These are phyloP conservation scores for Cucumis sativus DNA, from an alignment of 306 rosid genomes.

Conservation along the genomic window Cucumber_9930_V3 NC_026660.2:2370501-2371000, in stretches of 20 bases:
- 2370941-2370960: neutral
- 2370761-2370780: neutral
- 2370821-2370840: neutral
- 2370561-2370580: neutral
- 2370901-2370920: neutral
- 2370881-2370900: conserved; percentile 1
- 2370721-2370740: neutral
- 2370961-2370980: neutral
- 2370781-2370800: neutral
- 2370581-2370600: neutral
- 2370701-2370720: neutral
- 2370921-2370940: neutral
- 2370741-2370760: neutral
- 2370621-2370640: too few relatives aligned
- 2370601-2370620: neutral
- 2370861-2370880: neutral
- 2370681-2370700: neutral
- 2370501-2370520: neutral
- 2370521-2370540: neutral
- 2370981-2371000: neutral
- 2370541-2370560: neutral
- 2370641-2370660: too few relatives aligned
- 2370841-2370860: neutral
- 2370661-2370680: neutral
- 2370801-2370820: neutral